Conservation (phyloP, 495 filamentous ascomycete genomes). For the Lasiosphaeria ovina region DNA sequence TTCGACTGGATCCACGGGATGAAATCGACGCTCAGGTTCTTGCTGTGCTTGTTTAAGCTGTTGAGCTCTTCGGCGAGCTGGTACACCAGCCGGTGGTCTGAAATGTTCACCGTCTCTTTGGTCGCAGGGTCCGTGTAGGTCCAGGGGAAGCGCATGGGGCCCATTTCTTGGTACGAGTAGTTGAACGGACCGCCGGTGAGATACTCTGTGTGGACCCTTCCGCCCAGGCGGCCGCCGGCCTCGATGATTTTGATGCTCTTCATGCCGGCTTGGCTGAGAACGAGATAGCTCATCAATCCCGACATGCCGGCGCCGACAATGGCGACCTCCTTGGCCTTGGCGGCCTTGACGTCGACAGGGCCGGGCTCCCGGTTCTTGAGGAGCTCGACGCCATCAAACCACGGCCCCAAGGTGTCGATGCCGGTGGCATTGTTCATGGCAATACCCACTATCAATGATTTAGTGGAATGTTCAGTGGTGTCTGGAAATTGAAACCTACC, state of each 20-base stretch:
- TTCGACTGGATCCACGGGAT: conserved; percentile 60
- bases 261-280: conserved; percentile 39
- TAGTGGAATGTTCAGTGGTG: too few species aligned
- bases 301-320: conserved; percentile 71
- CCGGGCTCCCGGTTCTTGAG: conserved; percentile 54
- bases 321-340: conserved; percentile 56
- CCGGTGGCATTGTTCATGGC: conserved; percentile 47
- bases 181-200: conserved; percentile 59
- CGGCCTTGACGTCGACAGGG: conserved; percentile 50
- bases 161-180: conserved; percentile 76
- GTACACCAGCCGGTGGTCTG: conserved; percentile 62
- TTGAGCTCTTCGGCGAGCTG: conserved; percentile 61
- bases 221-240: conserved; percentile 38
- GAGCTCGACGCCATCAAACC: conserved; percentile 67
- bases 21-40: conserved; percentile 60
- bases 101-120: conserved; percentile 56
- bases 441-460: conserved; percentile 25
- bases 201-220: conserved; percentile 63
- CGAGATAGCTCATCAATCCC: conserved; percentile 56
- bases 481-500: conserved; percentile 12
- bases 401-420: conserved; percentile 61
- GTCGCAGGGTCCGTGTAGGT: conserved; percentile 43
- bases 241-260: conserved; percentile 42
- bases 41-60: conserved; percentile 49
- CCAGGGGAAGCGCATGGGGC: conserved; percentile 64